Conservation (phyloP, 202 grass and related monocot species). For the Digitaria exilis region DNA sequence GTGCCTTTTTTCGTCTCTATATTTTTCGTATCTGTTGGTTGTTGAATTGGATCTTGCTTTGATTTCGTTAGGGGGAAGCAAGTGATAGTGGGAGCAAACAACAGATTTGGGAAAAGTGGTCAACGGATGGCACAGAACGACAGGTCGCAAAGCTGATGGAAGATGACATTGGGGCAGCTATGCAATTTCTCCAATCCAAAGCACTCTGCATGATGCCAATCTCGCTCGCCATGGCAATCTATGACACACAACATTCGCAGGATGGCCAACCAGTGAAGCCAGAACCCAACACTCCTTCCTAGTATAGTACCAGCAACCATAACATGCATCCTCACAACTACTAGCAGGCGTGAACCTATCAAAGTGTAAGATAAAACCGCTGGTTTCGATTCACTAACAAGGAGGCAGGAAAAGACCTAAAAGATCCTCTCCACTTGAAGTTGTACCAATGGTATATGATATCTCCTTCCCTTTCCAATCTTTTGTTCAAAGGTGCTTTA, state of each 20-base stretch:
- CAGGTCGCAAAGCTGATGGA: slow-evolving; percentile 97
- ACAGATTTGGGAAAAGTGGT: slow-evolving; percentile 99
- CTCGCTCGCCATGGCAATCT: slow-evolving; percentile 97
- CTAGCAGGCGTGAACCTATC: slow-evolving; percentile 42
- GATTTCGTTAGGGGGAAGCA: slow-evolving; percentile 80
- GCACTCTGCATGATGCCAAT: slow-evolving; percentile 99
- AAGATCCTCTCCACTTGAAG: slow-evolving; percentile 65
- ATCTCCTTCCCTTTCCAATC: slow-evolving; percentile 59
- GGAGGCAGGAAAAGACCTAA: slow-evolving; percentile 71
- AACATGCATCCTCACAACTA: slow-evolving; percentile 37
- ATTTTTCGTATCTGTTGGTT: slow-evolving; percentile 47
- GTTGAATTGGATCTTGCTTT: slow-evolving; percentile 61
- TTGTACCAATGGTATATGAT: slow-evolving; percentile 75
- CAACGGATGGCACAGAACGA: slow-evolving; percentile 93
- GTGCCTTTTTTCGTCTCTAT: slow-evolving; percentile 32
- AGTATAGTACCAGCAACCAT: slow-evolving; percentile 55
- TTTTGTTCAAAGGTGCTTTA: slow-evolving; percentile 66
- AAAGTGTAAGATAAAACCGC: slow-evolving; percentile 56
- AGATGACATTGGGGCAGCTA: slow-evolving; percentile 87
- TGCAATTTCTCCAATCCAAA: slow-evolving; percentile 99
- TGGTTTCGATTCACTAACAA: slow-evolving; percentile 53
- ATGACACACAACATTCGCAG: slow-evolving; percentile 72
- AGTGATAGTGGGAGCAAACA: slow-evolving; percentile 84
- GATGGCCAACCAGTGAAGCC: slow-evolving; percentile 80
- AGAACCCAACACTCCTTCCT: slow-evolving; percentile 88